Percentiles rank a stretch among this genome's conserved stretches.
phyloP scores from a whole-genome alignment of 1,284 basidiomycete genomes.

The Melampsora larici-populina region DNA sequence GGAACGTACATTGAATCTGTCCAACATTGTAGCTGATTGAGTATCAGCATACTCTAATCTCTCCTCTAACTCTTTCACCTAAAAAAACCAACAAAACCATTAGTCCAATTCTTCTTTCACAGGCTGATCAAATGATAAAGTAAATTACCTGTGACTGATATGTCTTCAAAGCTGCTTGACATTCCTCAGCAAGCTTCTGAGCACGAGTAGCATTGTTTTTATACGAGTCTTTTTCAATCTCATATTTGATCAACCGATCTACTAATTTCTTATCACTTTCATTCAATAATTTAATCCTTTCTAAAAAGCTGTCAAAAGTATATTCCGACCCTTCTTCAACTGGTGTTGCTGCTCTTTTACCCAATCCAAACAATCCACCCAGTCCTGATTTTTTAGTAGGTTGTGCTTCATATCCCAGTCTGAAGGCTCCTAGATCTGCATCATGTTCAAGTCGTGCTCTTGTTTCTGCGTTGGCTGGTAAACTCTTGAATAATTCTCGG shows the following conservation, averaged over 20 bases:
- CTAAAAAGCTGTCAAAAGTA: neutral
- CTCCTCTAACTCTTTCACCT: conserved; percentile 31
- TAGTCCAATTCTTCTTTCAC: neutral
- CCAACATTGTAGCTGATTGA: conserved; percentile 31
- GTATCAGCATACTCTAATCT: conserved; percentile 20
- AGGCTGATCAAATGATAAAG: neutral
- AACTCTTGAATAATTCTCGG: conserved; percentile 5
- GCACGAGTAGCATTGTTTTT: neutral
- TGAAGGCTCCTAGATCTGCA: conserved; percentile 3
- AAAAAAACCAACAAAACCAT: neutral
- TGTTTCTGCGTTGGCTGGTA: conserved; percentile 10
- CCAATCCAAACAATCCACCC: conserved; percentile 28
- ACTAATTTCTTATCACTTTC: conserved; percentile 23
- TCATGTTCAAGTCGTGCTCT: neutral
- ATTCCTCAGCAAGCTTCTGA: conserved; percentile 13
- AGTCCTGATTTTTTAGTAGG: neutral
- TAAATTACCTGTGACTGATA: conserved; percentile 19
- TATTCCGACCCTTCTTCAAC: neutral
- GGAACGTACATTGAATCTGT: conserved; percentile 27
- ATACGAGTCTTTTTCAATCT: conserved; percentile 12
- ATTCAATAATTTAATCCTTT: conserved; percentile 5
- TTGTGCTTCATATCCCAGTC: neutral
- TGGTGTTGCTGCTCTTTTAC: neutral
- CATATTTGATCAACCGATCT: neutral
- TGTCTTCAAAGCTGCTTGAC: conserved; percentile 2